Evolutionary conservation across 768 basidiomycete species (phyloP).

Genomic region (Psilocybe azurescens): DNA sequence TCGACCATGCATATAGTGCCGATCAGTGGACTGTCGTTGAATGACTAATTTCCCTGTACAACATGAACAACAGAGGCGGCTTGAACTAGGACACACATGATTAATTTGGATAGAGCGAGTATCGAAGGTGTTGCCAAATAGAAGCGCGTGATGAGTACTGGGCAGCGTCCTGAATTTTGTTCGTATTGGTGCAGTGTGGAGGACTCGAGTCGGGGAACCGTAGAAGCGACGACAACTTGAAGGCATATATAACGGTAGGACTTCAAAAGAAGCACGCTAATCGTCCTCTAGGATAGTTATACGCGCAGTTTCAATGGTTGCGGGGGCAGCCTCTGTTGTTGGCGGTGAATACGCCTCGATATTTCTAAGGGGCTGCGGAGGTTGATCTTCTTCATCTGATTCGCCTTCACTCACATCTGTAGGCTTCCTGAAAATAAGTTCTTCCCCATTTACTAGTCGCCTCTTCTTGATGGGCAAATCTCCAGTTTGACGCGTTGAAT

Average conservation of each 20-base stretch:
- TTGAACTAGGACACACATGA: too few relatives aligned
- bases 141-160: not conserved
- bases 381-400: conserved; percentile 30
- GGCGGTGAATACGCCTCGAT: not conserved
- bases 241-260: not conserved
- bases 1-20: too few relatives aligned
- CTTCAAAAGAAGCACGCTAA: conserved; percentile 5
- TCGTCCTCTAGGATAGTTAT: conserved; percentile 40
- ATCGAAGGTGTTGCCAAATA: not conserved
- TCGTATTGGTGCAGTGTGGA: too few relatives aligned
- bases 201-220: too few relatives aligned
- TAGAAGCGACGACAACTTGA: not conserved
- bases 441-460: conserved; percentile 79
- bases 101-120: too few relatives aligned
- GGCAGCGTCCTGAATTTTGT: not conserved
- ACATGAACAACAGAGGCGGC: too few relatives aligned
- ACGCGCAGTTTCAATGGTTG: conserved; percentile 24
- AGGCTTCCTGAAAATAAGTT: conserved; percentile 57
- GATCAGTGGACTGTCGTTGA: too few relatives aligned
- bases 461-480: conserved; percentile 75
- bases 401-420: conserved; percentile 46
- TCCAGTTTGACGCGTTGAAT: conserved; percentile 8
- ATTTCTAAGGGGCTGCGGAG: not conserved
- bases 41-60: too few relatives aligned
- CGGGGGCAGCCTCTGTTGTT: conserved; percentile 8